Evolutionary conservation across 2,329 filamentous ascomycete genomes (phyloP).

Genomic region (Berkeleyomyces basicola): DNA sequence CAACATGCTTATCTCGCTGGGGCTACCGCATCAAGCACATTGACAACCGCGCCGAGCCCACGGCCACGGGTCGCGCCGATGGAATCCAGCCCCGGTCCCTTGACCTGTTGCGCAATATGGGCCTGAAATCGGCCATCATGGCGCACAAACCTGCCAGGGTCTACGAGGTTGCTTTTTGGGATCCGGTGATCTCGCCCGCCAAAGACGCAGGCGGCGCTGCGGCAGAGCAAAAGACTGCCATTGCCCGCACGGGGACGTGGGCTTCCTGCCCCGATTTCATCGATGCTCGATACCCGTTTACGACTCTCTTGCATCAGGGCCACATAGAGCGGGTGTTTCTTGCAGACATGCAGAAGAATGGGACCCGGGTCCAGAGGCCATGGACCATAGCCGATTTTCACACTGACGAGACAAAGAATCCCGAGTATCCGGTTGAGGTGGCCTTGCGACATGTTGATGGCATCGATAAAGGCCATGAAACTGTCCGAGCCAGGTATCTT

Average conservation of each 20-base stretch:
- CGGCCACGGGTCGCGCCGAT: conserved; percentile 70
- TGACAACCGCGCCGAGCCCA: conserved; percentile 76
- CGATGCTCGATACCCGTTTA: conserved; percentile 54
- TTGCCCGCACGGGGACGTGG: conserved; percentile 56
- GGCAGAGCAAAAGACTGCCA: conserved; percentile 19
- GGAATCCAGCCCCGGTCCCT: conserved; percentile 82
- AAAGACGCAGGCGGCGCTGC: conserved; percentile 29
- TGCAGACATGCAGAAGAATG: conserved; percentile 45
- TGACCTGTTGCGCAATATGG: conserved; percentile 78
- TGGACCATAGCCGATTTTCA: conserved; percentile 47
- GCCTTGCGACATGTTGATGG: conserved; percentile 63
- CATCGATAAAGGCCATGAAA: conserved; percentile 38
- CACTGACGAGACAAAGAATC: conserved; percentile 32
- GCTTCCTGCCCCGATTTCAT: conserved; percentile 78
- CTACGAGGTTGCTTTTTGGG: conserved; percentile 62
- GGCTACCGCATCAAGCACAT: conserved; percentile 93
- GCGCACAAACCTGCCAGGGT: conserved; percentile 73
- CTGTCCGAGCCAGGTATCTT: conserved; percentile 49
- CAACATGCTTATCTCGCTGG: conserved; percentile 77
- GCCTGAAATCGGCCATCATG: conserved; percentile 77
- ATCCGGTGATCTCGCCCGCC: conserved; percentile 28
- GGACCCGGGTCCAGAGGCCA: conserved; percentile 42
- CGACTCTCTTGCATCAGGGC: conserved; percentile 55
- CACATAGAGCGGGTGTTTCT: conserved; percentile 56
- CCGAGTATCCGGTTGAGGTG: conserved; percentile 64